phyloP scores from a whole-genome alignment of 1,284 basidiomycete genomes.

The Exobasidium rhododendri region DNA sequence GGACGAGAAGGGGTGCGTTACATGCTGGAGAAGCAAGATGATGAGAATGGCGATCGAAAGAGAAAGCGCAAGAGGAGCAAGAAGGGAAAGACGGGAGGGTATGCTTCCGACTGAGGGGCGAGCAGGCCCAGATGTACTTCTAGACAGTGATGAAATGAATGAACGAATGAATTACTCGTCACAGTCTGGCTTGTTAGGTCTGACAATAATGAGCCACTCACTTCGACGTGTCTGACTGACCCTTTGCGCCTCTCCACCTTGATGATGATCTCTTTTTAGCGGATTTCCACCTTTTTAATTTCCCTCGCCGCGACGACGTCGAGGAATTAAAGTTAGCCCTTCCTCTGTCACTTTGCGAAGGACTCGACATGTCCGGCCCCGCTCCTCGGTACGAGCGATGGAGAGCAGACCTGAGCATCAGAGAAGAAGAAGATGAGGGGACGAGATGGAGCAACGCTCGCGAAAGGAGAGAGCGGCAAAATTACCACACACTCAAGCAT shows the following conservation, averaged over 20 bases:
- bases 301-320: too few relatives aligned
- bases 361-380: not conserved
- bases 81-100: not conserved
- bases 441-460: not conserved
- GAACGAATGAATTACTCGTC: too few relatives aligned
- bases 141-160: too few relatives aligned
- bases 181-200: too few relatives aligned
- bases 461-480: not conserved
- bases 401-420: not conserved
- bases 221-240: too few relatives aligned
- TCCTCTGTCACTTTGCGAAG: too few relatives aligned
- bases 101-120: not conserved
- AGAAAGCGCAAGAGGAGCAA: constrained; percentile 4
- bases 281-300: too few relatives aligned
- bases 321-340: too few relatives aligned
- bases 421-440: not conserved
- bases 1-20: not conserved
- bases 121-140: too few relatives aligned
- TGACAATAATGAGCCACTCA: too few relatives aligned
- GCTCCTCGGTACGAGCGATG: not conserved
- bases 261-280: too few relatives aligned
- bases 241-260: not conserved
- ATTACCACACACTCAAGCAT: not conserved
- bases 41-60: not conserved
- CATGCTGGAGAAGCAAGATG: constrained; percentile 3